Conservation (phyloP, 169 alveolate species). For the Condylostoma magnum region DNA sequence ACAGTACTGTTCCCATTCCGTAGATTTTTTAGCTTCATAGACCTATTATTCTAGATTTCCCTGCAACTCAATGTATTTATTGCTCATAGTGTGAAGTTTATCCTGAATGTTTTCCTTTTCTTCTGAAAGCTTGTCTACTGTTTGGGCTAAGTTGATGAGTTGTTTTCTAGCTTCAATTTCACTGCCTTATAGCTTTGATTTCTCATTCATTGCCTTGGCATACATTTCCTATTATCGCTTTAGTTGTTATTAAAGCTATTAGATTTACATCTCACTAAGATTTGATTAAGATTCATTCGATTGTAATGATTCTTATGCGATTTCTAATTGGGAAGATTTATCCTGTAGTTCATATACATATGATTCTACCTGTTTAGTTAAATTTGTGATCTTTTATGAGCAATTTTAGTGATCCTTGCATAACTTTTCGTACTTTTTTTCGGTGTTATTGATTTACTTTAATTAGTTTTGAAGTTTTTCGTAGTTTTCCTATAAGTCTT, state of each 20-base stretch:
- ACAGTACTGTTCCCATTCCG: neutral
- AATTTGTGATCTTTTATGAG: too few relatives aligned
- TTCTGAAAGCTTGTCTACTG: neutral
- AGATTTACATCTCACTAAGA: neutral
- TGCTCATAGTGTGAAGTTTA: neutral
- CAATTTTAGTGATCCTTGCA: too few relatives aligned
- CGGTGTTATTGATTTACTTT: too few relatives aligned
- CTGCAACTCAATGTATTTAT: neutral
- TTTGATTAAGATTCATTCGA: too few relatives aligned
- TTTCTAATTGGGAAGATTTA: too few relatives aligned
- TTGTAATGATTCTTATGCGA: too few relatives aligned
- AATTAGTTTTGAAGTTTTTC: too few relatives aligned
- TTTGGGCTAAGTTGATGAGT: neutral
- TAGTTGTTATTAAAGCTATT: neutral
- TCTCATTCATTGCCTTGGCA: neutral
- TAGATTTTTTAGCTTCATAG: neutral
- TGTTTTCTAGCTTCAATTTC: constrained; percentile 22
- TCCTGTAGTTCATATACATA: too few relatives aligned
- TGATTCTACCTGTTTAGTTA: too few relatives aligned
- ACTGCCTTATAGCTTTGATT: neutral
- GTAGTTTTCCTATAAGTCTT: too few relatives aligned
- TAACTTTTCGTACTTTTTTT: too few relatives aligned
- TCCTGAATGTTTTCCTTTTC: constrained; percentile 8
- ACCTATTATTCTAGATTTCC: neutral
- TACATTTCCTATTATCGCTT: neutral